A percentile compares a stretch with the other conserved stretches of the same genome.
Evolutionary conservation across 805 yeast genomes (phyloP).

Genomic region (Saturnispora quitensis): DNA sequence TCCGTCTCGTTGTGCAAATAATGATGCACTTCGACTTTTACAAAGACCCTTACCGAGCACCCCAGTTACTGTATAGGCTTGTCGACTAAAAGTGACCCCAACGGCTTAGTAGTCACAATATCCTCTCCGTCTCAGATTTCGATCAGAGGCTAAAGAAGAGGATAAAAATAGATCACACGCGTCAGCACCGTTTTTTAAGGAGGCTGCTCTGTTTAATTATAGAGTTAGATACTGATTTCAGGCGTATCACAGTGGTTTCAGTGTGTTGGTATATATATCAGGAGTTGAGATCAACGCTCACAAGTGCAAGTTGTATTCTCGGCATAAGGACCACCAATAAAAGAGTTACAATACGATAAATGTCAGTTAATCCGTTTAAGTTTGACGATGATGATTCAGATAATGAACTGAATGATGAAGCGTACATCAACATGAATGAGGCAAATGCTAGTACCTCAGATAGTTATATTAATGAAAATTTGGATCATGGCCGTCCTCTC

Average conservation of each 20-base stretch:
- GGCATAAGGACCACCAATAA: background rate
- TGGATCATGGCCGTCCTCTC: background rate
- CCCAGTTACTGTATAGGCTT: background rate
- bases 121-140: background rate
- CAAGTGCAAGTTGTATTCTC: background rate
- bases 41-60: background rate
- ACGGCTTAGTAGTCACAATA: background rate
- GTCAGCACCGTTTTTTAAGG: background rate
- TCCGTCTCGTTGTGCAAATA: background rate
- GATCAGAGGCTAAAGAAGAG: background rate
- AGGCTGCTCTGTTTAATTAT: background rate
- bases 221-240: background rate
- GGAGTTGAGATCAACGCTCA: background rate
- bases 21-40: background rate
- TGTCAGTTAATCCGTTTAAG: conserved; percentile 6
- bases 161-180: background rate
- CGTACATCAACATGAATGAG: background rate
- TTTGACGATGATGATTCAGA: conserved; percentile 3
- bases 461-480: background rate
- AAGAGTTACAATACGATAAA: background rate
- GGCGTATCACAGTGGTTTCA: background rate
- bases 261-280: background rate
- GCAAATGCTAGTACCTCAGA: background rate
- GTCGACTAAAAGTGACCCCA: background rate
- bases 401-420: background rate